Evolutionary conservation across 495 filamentous ascomycete genomes (phyloP).

Genomic region (Aspergillus conjunctus): DNA sequence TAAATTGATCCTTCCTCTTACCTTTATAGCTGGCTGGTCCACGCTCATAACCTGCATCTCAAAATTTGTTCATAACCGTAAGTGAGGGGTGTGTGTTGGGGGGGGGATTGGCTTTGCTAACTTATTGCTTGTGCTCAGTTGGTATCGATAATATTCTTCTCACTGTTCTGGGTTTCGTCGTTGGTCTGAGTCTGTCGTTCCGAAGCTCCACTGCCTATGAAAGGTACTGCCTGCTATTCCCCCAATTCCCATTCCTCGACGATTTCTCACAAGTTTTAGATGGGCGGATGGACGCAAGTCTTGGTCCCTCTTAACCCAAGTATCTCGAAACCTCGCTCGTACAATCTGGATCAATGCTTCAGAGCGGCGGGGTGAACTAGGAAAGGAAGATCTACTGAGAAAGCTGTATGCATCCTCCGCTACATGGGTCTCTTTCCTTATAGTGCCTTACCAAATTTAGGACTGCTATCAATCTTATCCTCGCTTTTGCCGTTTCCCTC

Average conservation of each 20-base stretch:
- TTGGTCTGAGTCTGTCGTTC: constrained; percentile 81
- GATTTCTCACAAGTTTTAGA: constrained; percentile 26
- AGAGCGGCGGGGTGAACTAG: constrained; percentile 63
- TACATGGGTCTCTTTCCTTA: neutral
- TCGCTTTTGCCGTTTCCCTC: constrained; percentile 73
- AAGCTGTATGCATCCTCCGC: constrained; percentile 58
- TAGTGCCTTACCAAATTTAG: constrained; percentile 34
- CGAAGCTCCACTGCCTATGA: constrained; percentile 86
- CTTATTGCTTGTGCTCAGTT: constrained; percentile 28
- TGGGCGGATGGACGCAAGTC: constrained; percentile 74
- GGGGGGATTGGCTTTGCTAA: neutral
- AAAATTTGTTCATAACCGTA: constrained; percentile 51
- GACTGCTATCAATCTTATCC: constrained; percentile 77
- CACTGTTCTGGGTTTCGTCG: constrained; percentile 87
- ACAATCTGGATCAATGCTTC: constrained; percentile 75
- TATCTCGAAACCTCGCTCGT: constrained; percentile 72
- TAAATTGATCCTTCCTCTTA: constrained; percentile 74
- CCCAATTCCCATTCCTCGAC: constrained; percentile 8
- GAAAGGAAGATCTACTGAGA: constrained; percentile 69
- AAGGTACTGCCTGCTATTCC: constrained; percentile 42
- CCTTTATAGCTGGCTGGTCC: constrained; percentile 69
- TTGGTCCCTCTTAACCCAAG: constrained; percentile 73
- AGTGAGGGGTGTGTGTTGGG: too few species aligned
- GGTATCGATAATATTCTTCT: constrained; percentile 71
- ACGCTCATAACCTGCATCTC: constrained; percentile 67